phyloP scores from a whole-genome alignment of 2,329 filamentous ascomycete species.

The Hypomyces rosellus region DNA sequence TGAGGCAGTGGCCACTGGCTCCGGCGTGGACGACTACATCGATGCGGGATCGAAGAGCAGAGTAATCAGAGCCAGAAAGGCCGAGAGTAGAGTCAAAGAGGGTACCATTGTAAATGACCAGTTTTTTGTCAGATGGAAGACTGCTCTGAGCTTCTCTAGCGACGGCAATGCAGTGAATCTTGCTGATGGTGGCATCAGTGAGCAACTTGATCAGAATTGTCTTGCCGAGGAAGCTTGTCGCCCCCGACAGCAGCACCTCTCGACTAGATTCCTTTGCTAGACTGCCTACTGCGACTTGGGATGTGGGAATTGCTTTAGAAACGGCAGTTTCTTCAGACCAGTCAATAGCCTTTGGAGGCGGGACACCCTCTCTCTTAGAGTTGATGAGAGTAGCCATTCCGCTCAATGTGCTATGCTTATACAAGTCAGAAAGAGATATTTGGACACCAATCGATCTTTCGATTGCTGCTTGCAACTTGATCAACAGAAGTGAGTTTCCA shows the following conservation, averaged over 20 bases:
- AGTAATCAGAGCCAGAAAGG: conserved; percentile 18
- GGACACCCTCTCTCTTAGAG: conserved; percentile 4
- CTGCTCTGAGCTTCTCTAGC: conserved; percentile 13
- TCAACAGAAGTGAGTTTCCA: conserved; percentile 30
- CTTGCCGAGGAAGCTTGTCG: conserved; percentile 35
- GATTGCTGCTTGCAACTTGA: conserved; percentile 31
- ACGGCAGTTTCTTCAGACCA: conserved; percentile 33
- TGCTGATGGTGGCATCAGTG: conserved; percentile 21
- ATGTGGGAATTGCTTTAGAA: not conserved
- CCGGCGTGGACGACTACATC: conserved; percentile 46
- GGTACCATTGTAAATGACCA: conserved; percentile 31
- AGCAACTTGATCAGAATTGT: conserved; percentile 32
- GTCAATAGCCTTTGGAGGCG: conserved; percentile 21
- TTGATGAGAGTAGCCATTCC: conserved; percentile 31
- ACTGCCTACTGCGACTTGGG: not conserved
- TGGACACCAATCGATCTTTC: conserved; percentile 20
- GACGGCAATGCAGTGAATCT: conserved; percentile 41
- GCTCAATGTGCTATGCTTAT: conserved; percentile 30
- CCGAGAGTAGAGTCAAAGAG: conserved; percentile 30
- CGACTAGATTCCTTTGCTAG: conserved; percentile 3
- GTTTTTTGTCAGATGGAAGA: conserved; percentile 18
- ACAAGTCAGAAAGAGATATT: conserved; percentile 31
- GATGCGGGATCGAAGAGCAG: conserved; percentile 2
- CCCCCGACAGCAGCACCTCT: conserved; percentile 25
- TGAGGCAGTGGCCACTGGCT: conserved; percentile 25